phyloP scores from a whole-genome alignment of 257 asterid species.

The Gentiana dahurica region DNA sequence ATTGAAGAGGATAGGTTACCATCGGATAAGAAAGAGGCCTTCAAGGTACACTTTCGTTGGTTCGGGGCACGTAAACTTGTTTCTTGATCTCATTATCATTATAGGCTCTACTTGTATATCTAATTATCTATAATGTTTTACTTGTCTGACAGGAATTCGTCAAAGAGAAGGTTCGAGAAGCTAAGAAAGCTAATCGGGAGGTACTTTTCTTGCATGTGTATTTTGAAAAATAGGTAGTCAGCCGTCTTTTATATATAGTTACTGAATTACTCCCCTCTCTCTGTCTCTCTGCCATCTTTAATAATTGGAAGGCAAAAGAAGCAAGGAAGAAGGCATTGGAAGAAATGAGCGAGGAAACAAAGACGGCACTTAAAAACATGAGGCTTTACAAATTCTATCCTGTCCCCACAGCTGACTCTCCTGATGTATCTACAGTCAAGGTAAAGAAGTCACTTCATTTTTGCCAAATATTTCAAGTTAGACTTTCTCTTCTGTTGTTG shows the following conservation, averaged over 20 bases:
- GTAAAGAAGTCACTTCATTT: slow-evolving; percentile 22
- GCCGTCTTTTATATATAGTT: neutral
- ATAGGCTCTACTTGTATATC: neutral
- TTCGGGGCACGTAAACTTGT: slow-evolving; percentile 5
- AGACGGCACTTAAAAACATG: slow-evolving; percentile 63
- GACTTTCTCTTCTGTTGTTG: neutral
- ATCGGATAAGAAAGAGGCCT: slow-evolving; percentile 58
- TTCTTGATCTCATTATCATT: neutral
- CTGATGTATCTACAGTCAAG: slow-evolving; percentile 78
- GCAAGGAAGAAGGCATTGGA: slow-evolving; percentile 69
- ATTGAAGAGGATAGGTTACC: slow-evolving; percentile 62
- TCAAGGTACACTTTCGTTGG: slow-evolving; percentile 36
- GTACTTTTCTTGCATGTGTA: slow-evolving; percentile 14
- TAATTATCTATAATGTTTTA: neutral
- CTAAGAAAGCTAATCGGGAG: slow-evolving; percentile 68
- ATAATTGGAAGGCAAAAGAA: slow-evolving; percentile 52
- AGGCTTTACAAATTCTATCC: slow-evolving; percentile 80
- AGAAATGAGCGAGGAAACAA: slow-evolving; percentile 62
- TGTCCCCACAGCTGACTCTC: slow-evolving; percentile 53
- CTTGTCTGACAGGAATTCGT: slow-evolving; percentile 39
- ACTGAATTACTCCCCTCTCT: slow-evolving; percentile 4
- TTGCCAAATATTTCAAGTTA: neutral
- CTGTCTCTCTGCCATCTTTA: too few relatives aligned
- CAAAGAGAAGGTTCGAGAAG: slow-evolving; percentile 73
- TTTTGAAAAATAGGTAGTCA: neutral